These are phyloP conservation scores for Cicer yamashitae DNA, from an alignment of 306 rosid genomes.

Conservation along the genomic window DNA sequence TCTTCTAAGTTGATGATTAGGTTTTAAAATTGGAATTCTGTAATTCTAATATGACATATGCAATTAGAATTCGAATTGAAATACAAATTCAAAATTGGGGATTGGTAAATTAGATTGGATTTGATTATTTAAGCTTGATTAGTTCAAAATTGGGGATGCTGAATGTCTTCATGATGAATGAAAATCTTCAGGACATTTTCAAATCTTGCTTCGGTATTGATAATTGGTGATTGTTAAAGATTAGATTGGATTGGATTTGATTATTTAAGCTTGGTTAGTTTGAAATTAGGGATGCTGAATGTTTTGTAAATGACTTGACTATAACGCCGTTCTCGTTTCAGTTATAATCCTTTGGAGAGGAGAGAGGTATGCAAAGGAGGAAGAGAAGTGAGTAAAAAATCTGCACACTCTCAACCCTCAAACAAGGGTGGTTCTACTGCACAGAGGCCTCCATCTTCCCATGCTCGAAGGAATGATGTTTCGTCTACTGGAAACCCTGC, in stretches of 20 bases:
- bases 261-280: not conserved
- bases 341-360: conserved; percentile 90
- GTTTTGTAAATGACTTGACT: conserved; percentile 17
- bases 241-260: not conserved
- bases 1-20: not conserved
- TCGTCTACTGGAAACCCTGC: conserved; percentile 52
- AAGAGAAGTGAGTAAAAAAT: conserved; percentile 73
- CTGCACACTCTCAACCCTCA: conserved; percentile 69
- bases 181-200: too few species aligned
- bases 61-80: not conserved
- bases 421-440: conserved; percentile 61
- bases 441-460: conserved; percentile 66
- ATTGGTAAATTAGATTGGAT: too few species aligned
- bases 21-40: not conserved
- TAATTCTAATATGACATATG: not conserved
- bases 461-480: conserved; percentile 75
- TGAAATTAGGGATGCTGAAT: conserved; percentile 9
- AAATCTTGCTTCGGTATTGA: not conserved
- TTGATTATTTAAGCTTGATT: not conserved
- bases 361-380: conserved; percentile 87
- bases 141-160: too few species aligned
- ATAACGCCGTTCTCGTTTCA: conserved; percentile 26
- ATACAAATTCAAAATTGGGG: too few species aligned
- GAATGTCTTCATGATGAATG: too few species aligned
- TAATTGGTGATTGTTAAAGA: too few species aligned